phyloP scores from a whole-genome alignment of 2,329 filamentous ascomycete genomes.

The Colletotrichum costaricense region DNA sequence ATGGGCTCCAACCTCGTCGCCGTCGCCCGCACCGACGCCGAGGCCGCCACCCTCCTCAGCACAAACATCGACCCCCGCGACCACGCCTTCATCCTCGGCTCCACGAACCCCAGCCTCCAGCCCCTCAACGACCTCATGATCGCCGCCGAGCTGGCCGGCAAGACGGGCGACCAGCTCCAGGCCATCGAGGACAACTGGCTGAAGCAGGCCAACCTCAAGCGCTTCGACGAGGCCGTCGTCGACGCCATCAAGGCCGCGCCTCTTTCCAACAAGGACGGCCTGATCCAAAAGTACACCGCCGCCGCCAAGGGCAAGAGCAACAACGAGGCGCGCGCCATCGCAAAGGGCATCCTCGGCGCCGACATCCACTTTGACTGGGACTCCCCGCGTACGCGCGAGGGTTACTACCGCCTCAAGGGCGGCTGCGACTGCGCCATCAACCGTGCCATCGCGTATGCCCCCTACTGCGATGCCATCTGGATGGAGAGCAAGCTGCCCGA shows the following conservation, averaged over 20 bases:
- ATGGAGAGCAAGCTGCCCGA: slow-evolving; percentile 99
- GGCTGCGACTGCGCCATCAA: slow-evolving; percentile 93
- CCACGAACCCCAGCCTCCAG: slow-evolving; percentile 85
- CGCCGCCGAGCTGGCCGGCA: slow-evolving; percentile 84
- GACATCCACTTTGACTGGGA: slow-evolving; percentile 98
- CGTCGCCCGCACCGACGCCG: slow-evolving; percentile 94
- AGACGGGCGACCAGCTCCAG: slow-evolving; percentile 84
- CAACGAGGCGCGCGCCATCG: slow-evolving; percentile 81
- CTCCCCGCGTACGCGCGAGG: slow-evolving; percentile 89
- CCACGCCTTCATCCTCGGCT: slow-evolving; percentile 91
- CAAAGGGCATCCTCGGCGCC: slow-evolving; percentile 79
- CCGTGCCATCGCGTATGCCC: slow-evolving; percentile 89
- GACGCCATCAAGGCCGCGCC: slow-evolving; percentile 80
- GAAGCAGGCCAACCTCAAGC: slow-evolving; percentile 80
- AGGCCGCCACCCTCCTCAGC: slow-evolving; percentile 96
- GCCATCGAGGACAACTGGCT: slow-evolving; percentile 93
- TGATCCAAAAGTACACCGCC: slow-evolving; percentile 75
- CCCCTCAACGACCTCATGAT: slow-evolving; percentile 93
- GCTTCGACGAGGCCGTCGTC: slow-evolving; percentile 90
- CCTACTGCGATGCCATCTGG: slow-evolving; percentile 97
- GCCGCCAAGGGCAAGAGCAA: slow-evolving; percentile 87
- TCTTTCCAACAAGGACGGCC: slow-evolving; percentile 74
- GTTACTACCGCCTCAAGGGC: slow-evolving; percentile 92
- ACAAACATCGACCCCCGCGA: slow-evolving; percentile 96
- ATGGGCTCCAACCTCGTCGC: slow-evolving; percentile 94